Evolutionary conservation across 1,284 basidiomycete genomes (phyloP).

Genomic region (Rhodotorula glutinis): DNA sequence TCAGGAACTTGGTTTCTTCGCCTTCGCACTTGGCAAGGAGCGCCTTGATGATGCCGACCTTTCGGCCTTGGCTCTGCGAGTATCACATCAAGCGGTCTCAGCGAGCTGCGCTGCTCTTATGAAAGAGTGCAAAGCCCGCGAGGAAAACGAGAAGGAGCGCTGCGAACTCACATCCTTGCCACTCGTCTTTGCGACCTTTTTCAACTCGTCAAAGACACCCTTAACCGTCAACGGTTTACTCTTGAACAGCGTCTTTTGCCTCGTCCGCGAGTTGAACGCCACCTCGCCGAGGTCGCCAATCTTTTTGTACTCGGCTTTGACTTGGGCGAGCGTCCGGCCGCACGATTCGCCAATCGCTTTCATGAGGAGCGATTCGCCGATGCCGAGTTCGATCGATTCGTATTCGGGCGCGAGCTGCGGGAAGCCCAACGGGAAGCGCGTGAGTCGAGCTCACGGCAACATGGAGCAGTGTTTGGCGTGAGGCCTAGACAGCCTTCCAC

Average conservation of each 20-base stretch:
- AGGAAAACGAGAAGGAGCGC: neutral
- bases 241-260: conserved; percentile 92
- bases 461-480: no score
- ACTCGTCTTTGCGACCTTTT: conserved; percentile 77
- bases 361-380: conserved; percentile 89
- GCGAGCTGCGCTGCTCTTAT: neutral
- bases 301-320: conserved; percentile 89
- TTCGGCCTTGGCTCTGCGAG: conserved; percentile 80
- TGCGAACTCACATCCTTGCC: conserved; percentile 68
- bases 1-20: conserved; percentile 89
- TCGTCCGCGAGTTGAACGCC: conserved; percentile 84
- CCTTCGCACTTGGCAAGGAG: conserved; percentile 87
- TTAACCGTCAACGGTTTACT: conserved; percentile 85
- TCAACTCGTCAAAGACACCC: conserved; percentile 78
- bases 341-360: conserved; percentile 96
- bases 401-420: conserved; percentile 88
- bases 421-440: neutral
- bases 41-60: conserved; percentile 93
- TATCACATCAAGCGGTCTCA: neutral
- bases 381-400: conserved; percentile 90
- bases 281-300: conserved; percentile 95
- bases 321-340: conserved; percentile 72
- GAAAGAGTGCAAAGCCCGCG: neutral
- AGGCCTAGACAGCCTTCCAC: no score
- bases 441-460: no score